A percentile compares a stretch with the other conserved stretches of the same genome.
phyloP scores from a whole-genome alignment of 805 yeast species.

The Candida tallmaniae region DNA sequence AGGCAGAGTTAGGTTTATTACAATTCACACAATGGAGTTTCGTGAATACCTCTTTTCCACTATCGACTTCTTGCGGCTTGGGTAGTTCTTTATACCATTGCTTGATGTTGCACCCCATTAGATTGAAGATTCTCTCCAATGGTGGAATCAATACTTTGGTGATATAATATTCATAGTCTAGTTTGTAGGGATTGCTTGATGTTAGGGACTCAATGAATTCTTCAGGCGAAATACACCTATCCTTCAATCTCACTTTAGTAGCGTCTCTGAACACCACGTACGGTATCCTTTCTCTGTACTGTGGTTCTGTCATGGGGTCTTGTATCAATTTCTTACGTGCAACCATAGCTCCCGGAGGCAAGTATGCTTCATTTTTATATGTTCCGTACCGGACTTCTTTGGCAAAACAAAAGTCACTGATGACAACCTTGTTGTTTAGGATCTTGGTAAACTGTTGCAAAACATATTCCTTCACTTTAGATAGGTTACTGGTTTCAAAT shows the following conservation, averaged over 20 bases:
- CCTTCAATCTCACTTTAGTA: conserved; percentile 59
- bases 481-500: conserved; percentile 69
- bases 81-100: conserved; percentile 78
- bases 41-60: background rate
- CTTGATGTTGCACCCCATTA: conserved; percentile 75
- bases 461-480: conserved; percentile 63
- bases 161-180: conserved; percentile 86
- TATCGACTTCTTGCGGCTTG: conserved; percentile 5
- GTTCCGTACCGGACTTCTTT: conserved; percentile 83
- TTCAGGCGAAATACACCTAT: conserved; percentile 76
- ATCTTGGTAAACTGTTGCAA: conserved; percentile 65
- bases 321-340: conserved; percentile 56
- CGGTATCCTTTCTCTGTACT: conserved; percentile 83
- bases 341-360: conserved; percentile 91
- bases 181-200: conserved; percentile 31
- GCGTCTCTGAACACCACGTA: conserved; percentile 66
- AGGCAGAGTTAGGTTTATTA: conserved; percentile 5
- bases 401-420: conserved; percentile 87
- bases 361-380: conserved; percentile 63
- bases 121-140: conserved; percentile 72
- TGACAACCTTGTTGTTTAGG: conserved; percentile 53
- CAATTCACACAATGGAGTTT: conserved; percentile 21
- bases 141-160: conserved; percentile 85
- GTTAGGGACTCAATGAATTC: conserved; percentile 48
- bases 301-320: conserved; percentile 79